A percentile compares a stretch with the other conserved stretches of the same genome.
Evolutionary conservation across 768 basidiomycete species (phyloP).

Genomic region (Dentipellis sp.): DNA sequence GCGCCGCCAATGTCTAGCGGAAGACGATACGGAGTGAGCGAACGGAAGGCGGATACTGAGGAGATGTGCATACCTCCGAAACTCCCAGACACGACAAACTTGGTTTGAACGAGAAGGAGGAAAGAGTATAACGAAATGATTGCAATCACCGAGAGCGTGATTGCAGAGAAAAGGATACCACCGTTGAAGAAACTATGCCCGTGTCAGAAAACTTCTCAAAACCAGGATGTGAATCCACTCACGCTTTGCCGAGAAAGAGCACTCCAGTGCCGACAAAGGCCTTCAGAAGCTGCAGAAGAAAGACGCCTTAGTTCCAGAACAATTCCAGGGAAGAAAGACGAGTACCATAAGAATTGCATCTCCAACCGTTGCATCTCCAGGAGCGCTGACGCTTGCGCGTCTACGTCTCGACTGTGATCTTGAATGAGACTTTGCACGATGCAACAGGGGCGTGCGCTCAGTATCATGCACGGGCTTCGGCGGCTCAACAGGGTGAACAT

Average conservation of each 20-base stretch:
- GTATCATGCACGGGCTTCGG: slow-evolving; percentile 5
- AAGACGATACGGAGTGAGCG: not conserved
- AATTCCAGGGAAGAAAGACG: not conserved
- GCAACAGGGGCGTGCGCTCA: slow-evolving; percentile 54
- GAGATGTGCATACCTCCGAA: slow-evolving; percentile 67
- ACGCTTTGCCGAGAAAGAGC: slow-evolving; percentile 93
- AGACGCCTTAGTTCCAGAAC: not conserved
- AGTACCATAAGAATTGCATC: slow-evolving; percentile 89
- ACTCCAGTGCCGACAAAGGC: slow-evolving; percentile 95
- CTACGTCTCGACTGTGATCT: slow-evolving; percentile 48
- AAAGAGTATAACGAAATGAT: slow-evolving; percentile 88
- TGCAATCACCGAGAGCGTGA: slow-evolving; percentile 76
- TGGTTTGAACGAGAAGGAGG: slow-evolving; percentile 80
- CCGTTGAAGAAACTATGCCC: slow-evolving; percentile 82
- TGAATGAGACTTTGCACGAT: slow-evolving; percentile 24
- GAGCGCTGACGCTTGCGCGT: slow-evolving; percentile 45
- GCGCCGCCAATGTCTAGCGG: slow-evolving; percentile 80
- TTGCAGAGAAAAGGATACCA: slow-evolving; percentile 79
- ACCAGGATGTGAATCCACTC: slow-evolving; percentile 20
- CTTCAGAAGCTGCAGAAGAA: slow-evolving; percentile 63
- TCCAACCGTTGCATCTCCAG: slow-evolving; percentile 82
- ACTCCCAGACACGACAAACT: slow-evolving; percentile 82
- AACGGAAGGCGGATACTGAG: not conserved
- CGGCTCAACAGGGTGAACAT: slow-evolving; percentile 4
- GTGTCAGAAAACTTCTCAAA: not conserved